phyloP scores from a whole-genome alignment of 129 eudicot species.

The Flaveria robusta region DNA sequence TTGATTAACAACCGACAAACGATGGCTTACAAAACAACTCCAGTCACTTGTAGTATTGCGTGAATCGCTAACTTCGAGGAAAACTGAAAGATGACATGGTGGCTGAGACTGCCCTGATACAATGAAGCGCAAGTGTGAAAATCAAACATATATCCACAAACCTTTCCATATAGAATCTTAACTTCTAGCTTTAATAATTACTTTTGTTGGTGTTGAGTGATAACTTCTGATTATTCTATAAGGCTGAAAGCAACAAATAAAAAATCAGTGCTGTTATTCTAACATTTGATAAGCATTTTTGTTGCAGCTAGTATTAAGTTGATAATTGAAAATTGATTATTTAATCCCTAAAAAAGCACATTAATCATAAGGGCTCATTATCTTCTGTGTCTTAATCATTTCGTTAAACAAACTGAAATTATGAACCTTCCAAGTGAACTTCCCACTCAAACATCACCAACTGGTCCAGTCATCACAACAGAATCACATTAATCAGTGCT shows the following conservation, averaged over 20 bases:
- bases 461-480: constrained; percentile 38
- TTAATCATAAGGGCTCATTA: constrained; percentile 63
- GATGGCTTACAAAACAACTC: constrained; percentile 99
- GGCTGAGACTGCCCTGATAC: constrained; percentile 99
- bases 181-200: neutral
- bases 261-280: neutral
- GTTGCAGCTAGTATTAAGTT: neutral
- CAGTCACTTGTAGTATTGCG: constrained; percentile 86
- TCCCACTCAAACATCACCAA: constrained; percentile 90
- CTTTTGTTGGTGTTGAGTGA: neutral
- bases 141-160: constrained; percentile 28
- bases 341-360: neutral
- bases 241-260: neutral
- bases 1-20: constrained; percentile 89
- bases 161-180: constrained; percentile 11
- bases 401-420: constrained; percentile 87
- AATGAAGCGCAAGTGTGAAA: constrained; percentile 47
- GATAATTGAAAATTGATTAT: neutral
- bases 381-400: constrained; percentile 97
- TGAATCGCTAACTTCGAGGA: constrained; percentile 97
- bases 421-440: constrained; percentile 93
- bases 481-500: neutral
- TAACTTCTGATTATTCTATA: constrained; percentile 7
- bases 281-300: constrained; percentile 5
- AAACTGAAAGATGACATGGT: constrained; percentile 98